Evolutionary conservation across 1,284 basidiomycete genomes (phyloP).

Genomic region (Vanrija humicola): DNA sequence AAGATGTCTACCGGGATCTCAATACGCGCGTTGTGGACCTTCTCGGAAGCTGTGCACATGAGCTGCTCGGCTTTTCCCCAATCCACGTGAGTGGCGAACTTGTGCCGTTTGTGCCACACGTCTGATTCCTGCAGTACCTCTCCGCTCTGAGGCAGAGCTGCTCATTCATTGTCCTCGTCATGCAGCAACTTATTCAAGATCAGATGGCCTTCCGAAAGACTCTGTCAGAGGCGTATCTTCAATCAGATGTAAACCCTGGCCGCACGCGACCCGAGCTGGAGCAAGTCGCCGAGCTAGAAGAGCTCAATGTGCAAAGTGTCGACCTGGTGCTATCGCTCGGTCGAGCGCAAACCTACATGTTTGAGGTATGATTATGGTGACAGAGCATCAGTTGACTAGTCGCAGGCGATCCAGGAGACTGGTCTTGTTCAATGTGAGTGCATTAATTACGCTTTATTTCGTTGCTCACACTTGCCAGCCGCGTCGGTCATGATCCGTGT

Average conservation of each 20-base stretch:
- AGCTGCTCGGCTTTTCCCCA: slow-evolving; percentile 33
- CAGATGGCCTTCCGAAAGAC: slow-evolving; percentile 27
- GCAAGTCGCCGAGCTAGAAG: slow-evolving; percentile 22
- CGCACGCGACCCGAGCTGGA: neutral
- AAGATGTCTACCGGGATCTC: slow-evolving; percentile 12
- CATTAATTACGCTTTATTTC: neutral
- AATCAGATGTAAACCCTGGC: neutral
- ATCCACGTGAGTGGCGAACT: slow-evolving; percentile 24
- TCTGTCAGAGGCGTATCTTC: slow-evolving; percentile 19
- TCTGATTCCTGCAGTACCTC: slow-evolving; percentile 7
- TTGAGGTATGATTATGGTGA: neutral
- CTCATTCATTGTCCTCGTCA: slow-evolving; percentile 27
- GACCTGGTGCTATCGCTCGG: slow-evolving; percentile 25
- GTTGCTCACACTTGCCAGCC: no score
- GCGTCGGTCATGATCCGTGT: slow-evolving; percentile 27
- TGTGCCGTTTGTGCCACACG: slow-evolving; percentile 1
- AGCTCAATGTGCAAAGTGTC: slow-evolving; percentile 25
- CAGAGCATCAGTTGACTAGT: no score
- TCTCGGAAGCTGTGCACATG: slow-evolving; percentile 12
- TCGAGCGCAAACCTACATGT: slow-evolving; percentile 7
- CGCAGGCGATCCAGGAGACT: neutral
- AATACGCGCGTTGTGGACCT: slow-evolving; percentile 7
- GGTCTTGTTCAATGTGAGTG: neutral
- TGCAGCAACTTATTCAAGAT: slow-evolving; percentile 28
- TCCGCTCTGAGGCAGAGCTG: slow-evolving; percentile 23